Base-by-base conservation (phyloP, 2,329 filamentous ascomycete genomes). In the Penicillium digitatum region DNA sequence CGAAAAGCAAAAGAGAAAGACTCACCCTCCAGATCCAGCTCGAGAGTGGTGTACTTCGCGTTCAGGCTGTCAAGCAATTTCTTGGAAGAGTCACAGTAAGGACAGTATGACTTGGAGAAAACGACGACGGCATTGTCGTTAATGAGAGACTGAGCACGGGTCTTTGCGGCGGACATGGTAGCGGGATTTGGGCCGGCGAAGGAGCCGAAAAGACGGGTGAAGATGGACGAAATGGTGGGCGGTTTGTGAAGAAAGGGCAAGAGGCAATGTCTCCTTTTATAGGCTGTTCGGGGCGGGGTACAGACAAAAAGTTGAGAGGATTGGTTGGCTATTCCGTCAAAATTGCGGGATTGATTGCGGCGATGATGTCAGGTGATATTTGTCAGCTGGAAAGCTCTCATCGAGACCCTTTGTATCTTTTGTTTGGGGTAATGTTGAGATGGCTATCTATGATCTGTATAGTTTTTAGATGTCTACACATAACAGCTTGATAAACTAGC, bases 101-200 rank as follows among this genome's bases (percentile, higher is more conserved):
- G 91, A 83, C 94, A 99, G 80, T 90, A 96, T 16, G 87, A 90
- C 81, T 99, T 99, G 77, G 88, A 92, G 83, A 99, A 99, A 73
- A 99, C 89, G 68, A 94, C 89, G 74, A 96, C 91, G 67, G 85
- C 78, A 79, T 96, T 94, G 71, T 92, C 86, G 76, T 94, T 85
- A 75, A 97, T 96, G 78, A 96, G 86, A 69, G 80, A 75, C 76
- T 96, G 85, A 59, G 89, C 89, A 77, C 95, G 95, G 61, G 83
- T 81, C 78, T 89, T 90, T 70, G 90, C 89, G 72, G 88, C 84
- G 70, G 89, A 86, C 89, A 95, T 95, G 68, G 78, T 83, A 77
- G 83, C 80, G 66, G 87, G 80, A 58, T 75, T 80, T 63, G 79
- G 59, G 39, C 65, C 76, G 74, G 81, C 79, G 71, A 78, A 72